Evolutionary conservation across 768 basidiomycete genomes (phyloP).

Genomic region (Auriscalpium microsporum): DNA sequence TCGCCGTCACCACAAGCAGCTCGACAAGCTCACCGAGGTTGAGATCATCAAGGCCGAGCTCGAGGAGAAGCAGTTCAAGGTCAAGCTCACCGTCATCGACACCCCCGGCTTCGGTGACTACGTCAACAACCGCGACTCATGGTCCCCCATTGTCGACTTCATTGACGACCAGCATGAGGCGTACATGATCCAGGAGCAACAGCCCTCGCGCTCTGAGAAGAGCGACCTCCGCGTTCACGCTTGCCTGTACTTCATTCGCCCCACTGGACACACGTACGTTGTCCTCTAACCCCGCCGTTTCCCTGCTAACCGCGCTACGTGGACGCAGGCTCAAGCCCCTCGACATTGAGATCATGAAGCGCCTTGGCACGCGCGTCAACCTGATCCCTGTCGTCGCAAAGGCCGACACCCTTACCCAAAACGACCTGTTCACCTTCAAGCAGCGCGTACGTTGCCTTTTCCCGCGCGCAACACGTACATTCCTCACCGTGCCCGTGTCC

Average conservation of each 20-base stretch:
- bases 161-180: constrained; percentile 94
- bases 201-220: constrained; percentile 92
- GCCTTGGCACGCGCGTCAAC: constrained; percentile 95
- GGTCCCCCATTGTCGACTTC: constrained; percentile 97
- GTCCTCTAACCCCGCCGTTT: constrained; percentile 3
- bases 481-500: constrained; percentile 9
- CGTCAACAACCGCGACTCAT: constrained; percentile 99
- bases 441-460: constrained; percentile 55
- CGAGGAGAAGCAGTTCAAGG: constrained; percentile 98
- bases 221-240: constrained; percentile 94
- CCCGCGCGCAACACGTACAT: constrained; percentile 4
- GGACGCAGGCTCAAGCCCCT: constrained; percentile 77
- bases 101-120: constrained; percentile 99
- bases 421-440: constrained; percentile 88
- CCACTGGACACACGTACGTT: constrained; percentile 92
- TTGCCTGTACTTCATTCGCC: constrained; percentile 93
- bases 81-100: constrained; percentile 98
- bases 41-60: constrained; percentile 99
- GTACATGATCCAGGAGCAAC: constrained; percentile 97
- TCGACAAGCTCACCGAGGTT: constrained; percentile 97
- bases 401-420: constrained; percentile 94
- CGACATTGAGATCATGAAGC: constrained; percentile 99
- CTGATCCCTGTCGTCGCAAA: constrained; percentile 97
- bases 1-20: constrained; percentile 86
- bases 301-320: neutral